Percentiles rank a stretch among this genome's conserved stretches.
phyloP scores from a whole-genome alignment of 768 basidiomycete genomes.

The Phanerochaete sordida region DNA sequence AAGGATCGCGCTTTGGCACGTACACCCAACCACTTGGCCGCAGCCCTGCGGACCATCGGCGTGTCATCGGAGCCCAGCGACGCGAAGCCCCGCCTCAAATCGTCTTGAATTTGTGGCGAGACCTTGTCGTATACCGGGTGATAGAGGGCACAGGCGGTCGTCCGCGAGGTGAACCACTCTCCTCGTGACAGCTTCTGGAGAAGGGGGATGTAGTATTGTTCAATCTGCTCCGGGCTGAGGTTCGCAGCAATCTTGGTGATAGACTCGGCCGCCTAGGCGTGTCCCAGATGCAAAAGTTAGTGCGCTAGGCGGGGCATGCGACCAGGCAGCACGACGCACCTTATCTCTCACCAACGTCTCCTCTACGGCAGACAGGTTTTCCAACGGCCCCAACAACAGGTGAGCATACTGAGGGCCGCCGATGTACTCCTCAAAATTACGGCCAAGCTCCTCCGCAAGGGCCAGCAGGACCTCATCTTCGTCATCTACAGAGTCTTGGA shows the following conservation, averaged over 20 bases:
- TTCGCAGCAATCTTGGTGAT: conserved; percentile 85
- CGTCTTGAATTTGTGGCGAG: conserved; percentile 71
- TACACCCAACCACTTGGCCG: conserved; percentile 95
- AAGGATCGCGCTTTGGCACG: conserved; percentile 30
- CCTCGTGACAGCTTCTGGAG: conserved; percentile 85
- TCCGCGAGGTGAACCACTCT: conserved; percentile 99
- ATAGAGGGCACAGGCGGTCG: conserved; percentile 92
- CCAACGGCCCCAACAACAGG: conserved; percentile 84
- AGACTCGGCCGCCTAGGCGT: conserved; percentile 83
- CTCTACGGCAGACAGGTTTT: conserved; percentile 94
- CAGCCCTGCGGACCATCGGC: conserved; percentile 96
- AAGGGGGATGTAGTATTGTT: conserved; percentile 89
- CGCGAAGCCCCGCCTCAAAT: conserved; percentile 81
- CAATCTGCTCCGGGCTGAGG: conserved; percentile 75
- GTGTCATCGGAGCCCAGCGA: conserved; percentile 90
- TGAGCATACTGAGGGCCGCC: conserved; percentile 89
- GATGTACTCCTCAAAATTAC: conserved; percentile 89
- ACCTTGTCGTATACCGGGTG: conserved; percentile 86
- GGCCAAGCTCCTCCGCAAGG: conserved; percentile 91
- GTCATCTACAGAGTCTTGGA: conserved; percentile 98
- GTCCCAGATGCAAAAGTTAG: background rate
- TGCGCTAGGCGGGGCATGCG: background rate
- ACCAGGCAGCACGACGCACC: conserved; percentile 40
- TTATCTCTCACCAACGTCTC: conserved; percentile 98
- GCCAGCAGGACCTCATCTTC: conserved; percentile 98